Base-by-base conservation (phyloP, 306 rosid genomes). In the Albizia julibrissin region DNA sequence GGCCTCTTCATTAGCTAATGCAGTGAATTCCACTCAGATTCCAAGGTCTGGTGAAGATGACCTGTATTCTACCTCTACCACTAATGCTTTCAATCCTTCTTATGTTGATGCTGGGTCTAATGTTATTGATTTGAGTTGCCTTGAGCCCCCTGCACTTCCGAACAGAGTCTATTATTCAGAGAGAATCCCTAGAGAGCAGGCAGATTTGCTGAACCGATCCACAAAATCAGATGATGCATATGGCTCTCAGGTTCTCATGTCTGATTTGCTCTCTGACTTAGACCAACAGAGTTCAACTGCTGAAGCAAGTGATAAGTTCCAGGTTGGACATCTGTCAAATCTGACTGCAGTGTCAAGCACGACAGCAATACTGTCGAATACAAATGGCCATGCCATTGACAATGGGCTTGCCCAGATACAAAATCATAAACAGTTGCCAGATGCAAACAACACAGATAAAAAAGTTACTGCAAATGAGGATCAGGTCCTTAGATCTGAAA, bases 171-270 rank as follows among this genome's bases (percentile, higher is more conserved):
- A 88, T 77, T 86, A 78, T 86, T 95, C 99, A 10, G 98, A 93
- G 86, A 93, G 95, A 89, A 84, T 91, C 86, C 98, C 94, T 24
- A 87, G 98, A 88, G 98, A 91, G 79, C 98, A 89, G 85, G 90
- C 81, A 72, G 97, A 93, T 88, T 91, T 89, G 84, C 87, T 88
- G 83, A 95, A 91, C 84, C 86, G 97, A 54, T 91, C 89, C 39
- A 78, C 95, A 79, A 95, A 95, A 73, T 95, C 99, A 29, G 99
- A 95, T 72, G 99, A 91, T 82, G 85, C 90, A 13, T 82, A 88
- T 90, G 94, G 91, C 54, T 81, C 91, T 69, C 95, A 85, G 56
- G 87, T 87, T 81, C 91, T 90, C 40, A 69, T 82, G 77, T 43
- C 98, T 78, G 93, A 89, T 72, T 86, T 92, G 74, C 91, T 72